Evolutionary conservation across 2,329 filamentous ascomycete species (phyloP).

Genomic region (Teratosphaeria nubilosa): DNA sequence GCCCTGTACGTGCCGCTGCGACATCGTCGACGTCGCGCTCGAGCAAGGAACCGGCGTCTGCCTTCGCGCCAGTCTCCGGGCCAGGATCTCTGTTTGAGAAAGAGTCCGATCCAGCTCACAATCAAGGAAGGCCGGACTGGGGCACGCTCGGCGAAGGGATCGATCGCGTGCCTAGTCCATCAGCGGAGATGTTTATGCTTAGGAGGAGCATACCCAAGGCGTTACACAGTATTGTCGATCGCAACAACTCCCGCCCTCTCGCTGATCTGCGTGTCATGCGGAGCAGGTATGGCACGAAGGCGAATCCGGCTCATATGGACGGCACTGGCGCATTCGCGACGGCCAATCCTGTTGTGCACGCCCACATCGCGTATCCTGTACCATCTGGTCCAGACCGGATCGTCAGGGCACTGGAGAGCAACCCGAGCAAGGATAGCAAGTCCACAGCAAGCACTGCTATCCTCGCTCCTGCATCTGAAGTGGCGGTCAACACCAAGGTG

Average conservation of each 20-base stretch:
- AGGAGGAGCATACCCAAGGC: constrained; percentile 6
- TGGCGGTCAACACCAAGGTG: background rate
- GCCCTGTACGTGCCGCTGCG: background rate
- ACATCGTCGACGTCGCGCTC: background rate
- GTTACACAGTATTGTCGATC: constrained; percentile 4
- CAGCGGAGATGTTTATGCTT: constrained; percentile 12
- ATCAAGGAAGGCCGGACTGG: constrained; percentile 7
- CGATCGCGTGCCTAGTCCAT: constrained; percentile 3
- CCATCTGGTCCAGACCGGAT: background rate
- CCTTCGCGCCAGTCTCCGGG: constrained; percentile 16
- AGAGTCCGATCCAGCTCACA: constrained; percentile 1
- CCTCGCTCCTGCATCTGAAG: background rate
- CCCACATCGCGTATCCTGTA: background rate
- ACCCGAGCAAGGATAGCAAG: background rate
- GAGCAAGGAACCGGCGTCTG: constrained; percentile 11
- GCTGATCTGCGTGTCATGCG: background rate
- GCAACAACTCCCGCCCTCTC: background rate
- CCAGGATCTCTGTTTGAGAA: constrained; percentile 1
- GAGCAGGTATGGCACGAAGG: constrained; percentile 2
- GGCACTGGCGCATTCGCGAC: background rate
- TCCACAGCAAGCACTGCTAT: background rate
- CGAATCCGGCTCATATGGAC: constrained; percentile 1
- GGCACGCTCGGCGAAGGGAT: constrained; percentile 14
- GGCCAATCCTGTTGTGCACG: background rate
- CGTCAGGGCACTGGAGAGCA: no score